Evolutionary conservation across 805 yeast species (phyloP), one percentile per base, ranked within the genome.

Genomic region (Naumovozyma castellii): DNA sequence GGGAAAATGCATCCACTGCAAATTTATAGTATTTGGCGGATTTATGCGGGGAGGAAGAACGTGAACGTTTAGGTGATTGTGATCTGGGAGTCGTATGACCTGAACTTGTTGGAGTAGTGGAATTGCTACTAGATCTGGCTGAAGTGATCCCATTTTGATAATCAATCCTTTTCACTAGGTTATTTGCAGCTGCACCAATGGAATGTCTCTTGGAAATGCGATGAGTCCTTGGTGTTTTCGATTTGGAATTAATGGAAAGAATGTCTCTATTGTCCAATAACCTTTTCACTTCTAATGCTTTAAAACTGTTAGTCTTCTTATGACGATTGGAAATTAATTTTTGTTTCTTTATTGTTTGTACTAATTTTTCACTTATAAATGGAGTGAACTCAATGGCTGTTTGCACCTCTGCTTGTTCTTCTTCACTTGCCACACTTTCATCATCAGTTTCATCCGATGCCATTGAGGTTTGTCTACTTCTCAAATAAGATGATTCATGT

Each of bases 231-330:
- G n/a, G n/a, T n/a, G n/a, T n/a, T n/a, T n/a, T n/a, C n/a, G 48
- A 43, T 36, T 46, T 49, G 3, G 61, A 52, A 30, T 50, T 51
- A 27, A 39, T 39, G 17, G 56, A 53, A n/a, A 60, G 40, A 5
- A 57, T 36, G 37, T 59, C 59, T 40, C 66, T 51, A 36, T 53
- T 49, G 27, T 51, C 53, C 28, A 61, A 43, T 35, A 61, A 40
- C 28, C 54, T 54, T 36, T 59, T 61, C 38, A 60, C 35, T 44
- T 60, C 60, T 39, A 59, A 43, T 2, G 65, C 65, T 44, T 60
- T 61, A 39, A 60, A 61, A 36, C 64, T 58, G 41, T 60, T 59
- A 2, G 62, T 57, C 39, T 61, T 61, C 42, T 54, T 60, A 41
- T 61, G 66, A 25, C 15, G 13, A 29, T 18, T 31, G 18, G 27